Evolutionary conservation across 139 green algal genomes (phyloP).

Genomic region (Ettlia oleoabundans): DNA sequence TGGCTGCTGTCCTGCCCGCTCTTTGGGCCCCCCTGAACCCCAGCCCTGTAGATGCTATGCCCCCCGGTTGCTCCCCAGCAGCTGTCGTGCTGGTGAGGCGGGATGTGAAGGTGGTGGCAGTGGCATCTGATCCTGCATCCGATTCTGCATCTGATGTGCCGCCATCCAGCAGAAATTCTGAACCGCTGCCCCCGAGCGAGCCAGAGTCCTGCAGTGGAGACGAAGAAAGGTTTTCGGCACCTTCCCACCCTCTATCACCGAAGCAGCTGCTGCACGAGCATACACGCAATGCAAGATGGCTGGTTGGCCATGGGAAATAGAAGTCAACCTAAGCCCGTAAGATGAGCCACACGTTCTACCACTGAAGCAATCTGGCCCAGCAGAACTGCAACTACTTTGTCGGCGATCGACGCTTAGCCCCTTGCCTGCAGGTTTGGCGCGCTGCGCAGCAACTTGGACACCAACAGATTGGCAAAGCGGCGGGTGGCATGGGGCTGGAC

Average conservation of each 20-base stretch:
- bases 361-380: no score
- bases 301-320: no score
- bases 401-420: background rate
- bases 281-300: no score
- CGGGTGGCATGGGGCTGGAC: background rate
- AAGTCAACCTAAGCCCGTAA: no score
- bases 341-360: no score
- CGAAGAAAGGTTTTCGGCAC: background rate
- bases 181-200: background rate
- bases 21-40: background rate
- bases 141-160: background rate
- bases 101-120: background rate
- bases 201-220: background rate
- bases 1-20: background rate
- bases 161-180: background rate
- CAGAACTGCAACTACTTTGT: background rate
- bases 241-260: no score
- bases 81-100: background rate
- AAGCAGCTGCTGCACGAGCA: no score
- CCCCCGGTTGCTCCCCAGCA: background rate
- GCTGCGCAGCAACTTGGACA: conserved; percentile 38
- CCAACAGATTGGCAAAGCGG: conserved; percentile 31
- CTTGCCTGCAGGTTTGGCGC: background rate
- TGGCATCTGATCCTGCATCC: conserved; percentile 2
- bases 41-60: background rate